These are phyloP conservation scores for Sphagnum contortum DNA, from an alignment of 225 moss, liverwort and hornwort species.

Conservation along the genomic window DNA sequence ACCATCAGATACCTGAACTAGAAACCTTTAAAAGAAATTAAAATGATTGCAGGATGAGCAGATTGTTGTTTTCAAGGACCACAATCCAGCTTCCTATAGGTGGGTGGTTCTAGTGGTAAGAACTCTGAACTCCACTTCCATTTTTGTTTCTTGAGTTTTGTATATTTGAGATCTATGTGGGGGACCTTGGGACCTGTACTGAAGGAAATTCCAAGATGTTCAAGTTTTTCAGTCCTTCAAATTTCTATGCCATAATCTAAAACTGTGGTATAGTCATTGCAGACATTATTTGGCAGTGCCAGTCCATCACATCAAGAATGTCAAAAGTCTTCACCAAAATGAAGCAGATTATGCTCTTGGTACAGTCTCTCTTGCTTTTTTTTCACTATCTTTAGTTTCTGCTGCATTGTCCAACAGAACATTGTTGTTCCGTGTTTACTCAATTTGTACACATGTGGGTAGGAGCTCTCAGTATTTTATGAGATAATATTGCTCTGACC, in stretches of 20 bases:
- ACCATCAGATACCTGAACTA: background rate
- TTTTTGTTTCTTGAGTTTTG: too few species aligned
- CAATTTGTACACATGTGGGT: background rate
- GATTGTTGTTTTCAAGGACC: slow-evolving; percentile 71
- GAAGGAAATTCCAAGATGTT: background rate
- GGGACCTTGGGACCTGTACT: background rate
- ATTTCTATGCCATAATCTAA: background rate
- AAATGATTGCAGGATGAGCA: slow-evolving; percentile 59
- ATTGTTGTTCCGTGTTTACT: background rate
- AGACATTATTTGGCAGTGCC: slow-evolving; percentile 85
- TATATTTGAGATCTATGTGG: background rate
- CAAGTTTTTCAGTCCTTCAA: background rate
- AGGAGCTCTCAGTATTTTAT: too few species aligned
- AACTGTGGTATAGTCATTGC: slow-evolving; percentile 4
- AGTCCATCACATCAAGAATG: slow-evolving; percentile 62
- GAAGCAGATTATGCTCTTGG: slow-evolving; percentile 51
- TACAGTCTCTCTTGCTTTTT: slow-evolving; percentile 9
- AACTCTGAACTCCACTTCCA: background rate
- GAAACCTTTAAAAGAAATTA: background rate
- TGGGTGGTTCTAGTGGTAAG: slow-evolving; percentile 46
- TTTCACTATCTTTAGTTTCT: background rate
- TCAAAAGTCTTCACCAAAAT: slow-evolving; percentile 49
- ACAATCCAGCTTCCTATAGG: slow-evolving; percentile 73
- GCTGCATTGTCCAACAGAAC: background rate
- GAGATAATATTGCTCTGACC: background rate